Evolutionary conservation across 495 filamentous ascomycete genomes (phyloP).

Genomic region (Aspergillus conjunctus): DNA sequence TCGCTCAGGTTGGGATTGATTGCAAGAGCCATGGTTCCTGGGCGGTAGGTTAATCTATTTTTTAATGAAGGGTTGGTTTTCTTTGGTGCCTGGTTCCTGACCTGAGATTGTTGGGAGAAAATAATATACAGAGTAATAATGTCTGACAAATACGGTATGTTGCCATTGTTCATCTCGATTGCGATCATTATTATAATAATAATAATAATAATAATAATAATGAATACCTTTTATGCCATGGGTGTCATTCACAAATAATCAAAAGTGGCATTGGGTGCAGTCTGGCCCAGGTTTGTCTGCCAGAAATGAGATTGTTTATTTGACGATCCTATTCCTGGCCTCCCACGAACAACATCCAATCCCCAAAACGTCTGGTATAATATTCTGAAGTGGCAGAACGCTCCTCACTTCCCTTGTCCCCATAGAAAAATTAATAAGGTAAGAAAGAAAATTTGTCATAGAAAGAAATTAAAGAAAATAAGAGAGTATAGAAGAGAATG

Average conservation of each 20-base stretch:
- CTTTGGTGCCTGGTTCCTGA: too few relatives aligned
- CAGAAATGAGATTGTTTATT: background rate
- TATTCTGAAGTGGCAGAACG: constrained; percentile 12
- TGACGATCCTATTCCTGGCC: constrained; percentile 1
- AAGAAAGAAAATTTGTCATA: constrained; percentile 9
- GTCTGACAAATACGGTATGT: too few relatives aligned
- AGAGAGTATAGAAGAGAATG: constrained; percentile 19
- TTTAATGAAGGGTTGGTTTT: too few relatives aligned
- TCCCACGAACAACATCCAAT: constrained; percentile 9
- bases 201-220: background rate
- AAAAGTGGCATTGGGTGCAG: background rate
- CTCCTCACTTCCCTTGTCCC: background rate
- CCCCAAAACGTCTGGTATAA: constrained; percentile 22
- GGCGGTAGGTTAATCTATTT: too few relatives aligned
- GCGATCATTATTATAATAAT: too few relatives aligned
- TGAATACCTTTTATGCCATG: background rate
- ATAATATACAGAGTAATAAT: too few relatives aligned
- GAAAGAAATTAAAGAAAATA: constrained; percentile 15
- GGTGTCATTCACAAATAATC: background rate
- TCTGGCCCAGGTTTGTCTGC: background rate
- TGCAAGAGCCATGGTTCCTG: too few relatives aligned
- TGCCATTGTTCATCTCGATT: too few relatives aligned
- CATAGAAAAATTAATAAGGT: background rate
- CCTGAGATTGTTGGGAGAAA: too few relatives aligned
- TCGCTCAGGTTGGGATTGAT: too few relatives aligned